Conservation (phyloP, 1,284 basidiomycete species). For the Stygiomarasmius scandens region DNA sequence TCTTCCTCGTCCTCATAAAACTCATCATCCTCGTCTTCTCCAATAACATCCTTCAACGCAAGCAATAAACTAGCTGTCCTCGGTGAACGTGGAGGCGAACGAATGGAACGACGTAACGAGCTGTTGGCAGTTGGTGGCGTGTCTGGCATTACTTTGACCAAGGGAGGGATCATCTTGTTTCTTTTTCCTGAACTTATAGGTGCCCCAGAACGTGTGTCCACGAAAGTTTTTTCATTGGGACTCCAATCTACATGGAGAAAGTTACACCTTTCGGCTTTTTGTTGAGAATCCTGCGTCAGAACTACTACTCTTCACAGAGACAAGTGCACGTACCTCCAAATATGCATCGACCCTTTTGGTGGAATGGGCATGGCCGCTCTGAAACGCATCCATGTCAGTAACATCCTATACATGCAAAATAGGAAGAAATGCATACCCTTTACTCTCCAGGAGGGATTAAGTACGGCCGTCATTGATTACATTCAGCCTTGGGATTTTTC, state of each 20-base stretch:
- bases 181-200: background rate
- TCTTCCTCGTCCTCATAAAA: constrained; percentile 26
- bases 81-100: constrained; percentile 58
- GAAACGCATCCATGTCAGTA: constrained; percentile 10
- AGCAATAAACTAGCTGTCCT: constrained; percentile 60
- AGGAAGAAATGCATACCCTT: constrained; percentile 40
- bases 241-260: constrained; percentile 56
- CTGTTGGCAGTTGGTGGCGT: constrained; percentile 37
- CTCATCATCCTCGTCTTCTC: constrained; percentile 44
- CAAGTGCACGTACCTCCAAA: no score
- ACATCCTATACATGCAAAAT: constrained; percentile 1
- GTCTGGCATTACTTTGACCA: constrained; percentile 18
- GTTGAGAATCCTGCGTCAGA: no score
- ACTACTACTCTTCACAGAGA: no score
- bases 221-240: constrained; percentile 12
- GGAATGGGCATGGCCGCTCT: constrained; percentile 85
- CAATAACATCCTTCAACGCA: constrained; percentile 65
- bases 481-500: background rate
- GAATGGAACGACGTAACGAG: constrained; percentile 44
- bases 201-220: constrained; percentile 6
- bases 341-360: constrained; percentile 73
- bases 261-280: constrained; percentile 69
- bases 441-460: constrained; percentile 45
- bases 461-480: constrained; percentile 2
- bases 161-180: constrained; percentile 10